Evolutionary conservation across 495 filamentous ascomycete species (phyloP).

Genomic region (Daldinia concentrica): DNA sequence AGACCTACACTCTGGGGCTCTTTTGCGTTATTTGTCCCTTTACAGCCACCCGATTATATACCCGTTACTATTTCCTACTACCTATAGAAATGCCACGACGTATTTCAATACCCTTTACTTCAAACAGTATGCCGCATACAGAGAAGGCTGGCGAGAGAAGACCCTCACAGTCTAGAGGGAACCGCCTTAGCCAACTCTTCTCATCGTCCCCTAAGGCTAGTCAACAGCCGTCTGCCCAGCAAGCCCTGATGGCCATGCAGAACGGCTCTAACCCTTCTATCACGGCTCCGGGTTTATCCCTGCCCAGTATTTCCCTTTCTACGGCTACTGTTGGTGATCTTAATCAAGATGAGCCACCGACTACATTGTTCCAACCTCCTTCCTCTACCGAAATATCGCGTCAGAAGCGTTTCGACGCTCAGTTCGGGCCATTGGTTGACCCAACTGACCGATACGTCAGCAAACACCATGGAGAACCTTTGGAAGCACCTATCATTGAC

Average conservation of each 20-base stretch:
- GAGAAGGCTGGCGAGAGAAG: conserved; percentile 58
- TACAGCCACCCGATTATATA: conserved; percentile 30
- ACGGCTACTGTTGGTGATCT: conserved; percentile 82
- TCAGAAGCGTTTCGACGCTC: conserved; percentile 81
- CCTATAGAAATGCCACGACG: conserved; percentile 63
- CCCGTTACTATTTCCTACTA: conserved; percentile 8
- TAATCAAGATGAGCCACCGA: conserved; percentile 73
- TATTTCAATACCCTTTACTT: conserved; percentile 48
- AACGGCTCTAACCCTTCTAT: conserved; percentile 70
- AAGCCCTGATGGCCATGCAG: conserved; percentile 71
- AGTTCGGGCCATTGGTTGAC: conserved; percentile 88
- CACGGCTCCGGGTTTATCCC: conserved; percentile 74
- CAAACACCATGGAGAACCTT: conserved; percentile 77
- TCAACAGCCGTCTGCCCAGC: conserved; percentile 60
- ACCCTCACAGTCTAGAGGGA: conserved; percentile 66
- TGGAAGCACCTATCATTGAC: conserved; percentile 87
- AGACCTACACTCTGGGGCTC: conserved; percentile 7
- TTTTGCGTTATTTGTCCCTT: conserved; percentile 15
- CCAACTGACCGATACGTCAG: conserved; percentile 86
- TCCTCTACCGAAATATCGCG: conserved; percentile 83
- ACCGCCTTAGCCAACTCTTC: conserved; percentile 68
- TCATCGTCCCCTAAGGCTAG: conserved; percentile 75
- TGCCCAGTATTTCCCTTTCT: conserved; percentile 93
- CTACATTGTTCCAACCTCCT: conserved; percentile 90
- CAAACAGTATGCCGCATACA: conserved; percentile 46